These are phyloP conservation scores for Fusarium keratoplasticum DNA, from an alignment of 2,329 filamentous ascomycete genomes.

Conservation along the genomic window DNA sequence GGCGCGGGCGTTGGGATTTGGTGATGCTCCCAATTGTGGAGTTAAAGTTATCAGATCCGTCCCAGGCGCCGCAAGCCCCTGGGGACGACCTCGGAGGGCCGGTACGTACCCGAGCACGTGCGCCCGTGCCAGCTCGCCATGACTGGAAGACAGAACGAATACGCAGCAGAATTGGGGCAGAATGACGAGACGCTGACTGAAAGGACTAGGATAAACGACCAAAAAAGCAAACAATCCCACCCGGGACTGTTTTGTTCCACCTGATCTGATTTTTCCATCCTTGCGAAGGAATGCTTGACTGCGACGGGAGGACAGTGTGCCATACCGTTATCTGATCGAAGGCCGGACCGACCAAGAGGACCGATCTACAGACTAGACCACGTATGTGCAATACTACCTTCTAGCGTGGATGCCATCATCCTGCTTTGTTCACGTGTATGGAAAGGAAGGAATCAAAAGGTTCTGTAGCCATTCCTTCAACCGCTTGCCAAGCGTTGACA, in stretches of 20 bases:
- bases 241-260: slow-evolving; percentile 16
- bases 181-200: slow-evolving; percentile 3
- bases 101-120: background rate
- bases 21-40: slow-evolving; percentile 36
- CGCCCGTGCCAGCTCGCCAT: background rate
- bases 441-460: background rate
- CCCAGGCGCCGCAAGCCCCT: slow-evolving; percentile 28
- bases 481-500: background rate
- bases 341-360: background rate
- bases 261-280: slow-evolving; percentile 16
- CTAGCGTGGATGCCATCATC: background rate
- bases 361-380: slow-evolving; percentile 2
- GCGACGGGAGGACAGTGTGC: slow-evolving; percentile 11
- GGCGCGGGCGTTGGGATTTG: slow-evolving; percentile 20
- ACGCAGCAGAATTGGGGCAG: background rate
- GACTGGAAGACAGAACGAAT: background rate
- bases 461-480: background rate
- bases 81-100: background rate
- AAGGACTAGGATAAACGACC: background rate
- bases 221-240: slow-evolving; percentile 1
- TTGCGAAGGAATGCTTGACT: background rate
- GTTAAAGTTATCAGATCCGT: slow-evolving; percentile 49
- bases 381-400: background rate
- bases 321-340: slow-evolving; percentile 33
- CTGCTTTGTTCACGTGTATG: background rate